These are phyloP conservation scores for Solanum gracilifrons DNA, from an alignment of 257 asterid genomes.

Conservation along the genomic window DNA sequence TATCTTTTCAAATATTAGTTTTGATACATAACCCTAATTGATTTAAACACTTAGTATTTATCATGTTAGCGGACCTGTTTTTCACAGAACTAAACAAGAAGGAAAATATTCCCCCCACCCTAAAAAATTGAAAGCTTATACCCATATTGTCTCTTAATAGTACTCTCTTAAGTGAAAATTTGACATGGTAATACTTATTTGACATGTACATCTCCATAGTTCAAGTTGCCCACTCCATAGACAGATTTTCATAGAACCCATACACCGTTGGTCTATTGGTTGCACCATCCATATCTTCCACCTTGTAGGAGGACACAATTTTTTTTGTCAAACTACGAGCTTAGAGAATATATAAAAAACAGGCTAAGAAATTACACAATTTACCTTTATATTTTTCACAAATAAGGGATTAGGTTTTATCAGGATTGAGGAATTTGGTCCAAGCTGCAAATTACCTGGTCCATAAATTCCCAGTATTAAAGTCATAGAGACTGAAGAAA, in stretches of 20 bases:
- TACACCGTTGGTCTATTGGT: constrained; percentile 32
- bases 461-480: constrained; percentile 60
- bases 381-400: constrained; percentile 62
- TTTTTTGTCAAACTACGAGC: background rate
- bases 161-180: background rate
- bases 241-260: constrained; percentile 45
- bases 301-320: constrained; percentile 30
- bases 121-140: background rate
- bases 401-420: constrained; percentile 49
- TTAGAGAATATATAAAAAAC: background rate
- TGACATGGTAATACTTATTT: background rate
- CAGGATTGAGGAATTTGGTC: constrained; percentile 69
- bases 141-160: background rate
- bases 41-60: too few relatives aligned
- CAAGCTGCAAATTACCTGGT: constrained; percentile 41
- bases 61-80: constrained; percentile 33
- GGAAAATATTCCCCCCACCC: background rate
- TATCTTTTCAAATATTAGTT: too few relatives aligned
- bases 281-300: constrained; percentile 30
- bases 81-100: background rate
- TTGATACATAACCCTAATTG: too few relatives aligned
- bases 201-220: constrained; percentile 43
- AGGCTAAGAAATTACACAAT: background rate
- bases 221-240: constrained; percentile 70
- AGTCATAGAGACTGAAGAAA: constrained; percentile 37